phyloP scores from a whole-genome alignment of 2,329 filamentous ascomycete species.

The Phoma herbarum region DNA sequence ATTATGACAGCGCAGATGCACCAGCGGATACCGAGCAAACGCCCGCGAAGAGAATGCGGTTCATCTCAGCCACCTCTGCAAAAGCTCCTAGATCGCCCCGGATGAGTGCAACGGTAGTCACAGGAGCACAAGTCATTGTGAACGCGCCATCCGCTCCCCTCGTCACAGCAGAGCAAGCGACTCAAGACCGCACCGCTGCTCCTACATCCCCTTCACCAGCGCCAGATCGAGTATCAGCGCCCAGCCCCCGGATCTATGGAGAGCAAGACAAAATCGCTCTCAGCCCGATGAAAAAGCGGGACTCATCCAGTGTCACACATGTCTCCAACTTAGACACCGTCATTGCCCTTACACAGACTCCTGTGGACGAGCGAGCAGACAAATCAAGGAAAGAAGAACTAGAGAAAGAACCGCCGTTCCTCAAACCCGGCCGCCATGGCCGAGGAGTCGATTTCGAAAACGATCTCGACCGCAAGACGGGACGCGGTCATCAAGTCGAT shows the following conservation, averaged over 20 bases:
- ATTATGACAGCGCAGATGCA: slow-evolving; percentile 12
- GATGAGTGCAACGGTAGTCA: background rate
- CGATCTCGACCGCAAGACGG: slow-evolving; percentile 30
- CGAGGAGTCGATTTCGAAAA: slow-evolving; percentile 26
- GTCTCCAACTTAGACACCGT: background rate
- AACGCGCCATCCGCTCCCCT: background rate
- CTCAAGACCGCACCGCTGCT: background rate
- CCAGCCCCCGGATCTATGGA: background rate
- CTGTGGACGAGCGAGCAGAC: no score
- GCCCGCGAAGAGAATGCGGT: slow-evolving; percentile 8
- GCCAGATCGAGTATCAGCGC: background rate
- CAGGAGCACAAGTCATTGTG: background rate
- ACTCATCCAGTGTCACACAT: background rate
- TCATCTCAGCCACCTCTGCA: background rate
- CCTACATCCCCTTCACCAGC: background rate
- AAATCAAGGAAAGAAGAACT: no score
- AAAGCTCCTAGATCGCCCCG: background rate
- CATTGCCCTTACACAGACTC: no score
- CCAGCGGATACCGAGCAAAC: slow-evolving; percentile 20
- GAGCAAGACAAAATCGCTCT: background rate
- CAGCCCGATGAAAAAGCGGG: background rate
- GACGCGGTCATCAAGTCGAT: slow-evolving; percentile 34
- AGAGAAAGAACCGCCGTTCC: slow-evolving; percentile 14
- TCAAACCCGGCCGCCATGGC: slow-evolving; percentile 37
- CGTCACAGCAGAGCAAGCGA: background rate